Conservation (phyloP, 345 rosid genomes). For the Brassica incana region DNA sequence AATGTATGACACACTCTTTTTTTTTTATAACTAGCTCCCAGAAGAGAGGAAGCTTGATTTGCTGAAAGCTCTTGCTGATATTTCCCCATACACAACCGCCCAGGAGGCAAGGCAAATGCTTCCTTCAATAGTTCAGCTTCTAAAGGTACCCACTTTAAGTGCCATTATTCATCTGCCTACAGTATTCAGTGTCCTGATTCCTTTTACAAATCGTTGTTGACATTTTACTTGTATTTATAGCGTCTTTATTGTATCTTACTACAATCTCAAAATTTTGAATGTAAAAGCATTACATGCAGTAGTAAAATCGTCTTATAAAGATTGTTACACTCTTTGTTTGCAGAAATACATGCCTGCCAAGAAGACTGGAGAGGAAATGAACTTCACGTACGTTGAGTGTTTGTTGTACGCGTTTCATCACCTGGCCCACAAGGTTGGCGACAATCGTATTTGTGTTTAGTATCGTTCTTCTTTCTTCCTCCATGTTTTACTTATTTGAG, state of each 20-base stretch:
- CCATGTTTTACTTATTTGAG: slow-evolving; percentile 34
- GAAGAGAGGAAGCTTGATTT: slow-evolving; percentile 96
- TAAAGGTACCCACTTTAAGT: slow-evolving; percentile 56
- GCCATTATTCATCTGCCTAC: background rate
- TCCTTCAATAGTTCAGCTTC: slow-evolving; percentile 81
- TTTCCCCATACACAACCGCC: slow-evolving; percentile 81
- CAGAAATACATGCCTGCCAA: slow-evolving; percentile 94
- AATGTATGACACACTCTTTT: background rate
- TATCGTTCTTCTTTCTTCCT: background rate
- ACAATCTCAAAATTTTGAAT: background rate
- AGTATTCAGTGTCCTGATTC: background rate
- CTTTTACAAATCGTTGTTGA: background rate
- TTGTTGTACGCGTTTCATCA: slow-evolving; percentile 86
- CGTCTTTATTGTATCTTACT: background rate
- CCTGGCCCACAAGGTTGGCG: slow-evolving; percentile 82
- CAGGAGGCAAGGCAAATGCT: slow-evolving; percentile 95
- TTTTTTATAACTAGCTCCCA: slow-evolving; percentile 62
- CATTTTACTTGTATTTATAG: background rate
- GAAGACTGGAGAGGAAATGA: slow-evolving; percentile 94
- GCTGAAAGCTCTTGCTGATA: slow-evolving; percentile 93
- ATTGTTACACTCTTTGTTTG: slow-evolving; percentile 25
- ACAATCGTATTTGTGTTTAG: background rate
- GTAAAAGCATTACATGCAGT: background rate
- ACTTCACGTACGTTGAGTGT: slow-evolving; percentile 94
- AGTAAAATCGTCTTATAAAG: background rate